A percentile compares a stretch with the other conserved stretches of the same genome.
phyloP scores from a whole-genome alignment of 805 yeast species.

The Danielia oregonensis region DNA sequence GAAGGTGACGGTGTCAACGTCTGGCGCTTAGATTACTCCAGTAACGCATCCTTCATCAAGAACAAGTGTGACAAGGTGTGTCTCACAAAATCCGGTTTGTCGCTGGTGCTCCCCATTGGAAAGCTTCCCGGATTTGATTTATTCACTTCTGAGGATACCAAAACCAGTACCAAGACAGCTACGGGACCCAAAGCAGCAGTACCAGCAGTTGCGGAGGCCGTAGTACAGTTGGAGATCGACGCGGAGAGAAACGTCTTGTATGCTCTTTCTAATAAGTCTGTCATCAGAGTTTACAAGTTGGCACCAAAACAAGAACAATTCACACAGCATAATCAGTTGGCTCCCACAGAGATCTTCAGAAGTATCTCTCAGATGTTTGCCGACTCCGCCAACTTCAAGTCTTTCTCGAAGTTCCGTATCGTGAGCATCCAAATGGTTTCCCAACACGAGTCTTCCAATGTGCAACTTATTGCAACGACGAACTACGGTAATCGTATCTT shows the following conservation, averaged over 20 bases:
- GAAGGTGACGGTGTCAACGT: constrained; percentile 70
- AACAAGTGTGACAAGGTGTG: constrained; percentile 82
- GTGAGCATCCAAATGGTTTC: constrained; percentile 61
- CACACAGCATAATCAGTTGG: constrained; percentile 33
- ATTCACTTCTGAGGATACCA: constrained; percentile 21
- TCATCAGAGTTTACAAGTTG: constrained; percentile 74
- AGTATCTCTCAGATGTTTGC: constrained; percentile 49
- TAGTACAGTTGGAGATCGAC: constrained; percentile 69
- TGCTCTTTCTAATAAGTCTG: constrained; percentile 76
- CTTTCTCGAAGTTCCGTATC: constrained; percentile 48
- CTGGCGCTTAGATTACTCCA: constrained; percentile 85
- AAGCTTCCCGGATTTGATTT: constrained; percentile 33
- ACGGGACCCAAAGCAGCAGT: constrained; percentile 3
- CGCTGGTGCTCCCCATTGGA: constrained; percentile 34
- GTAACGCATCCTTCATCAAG: constrained; percentile 81
- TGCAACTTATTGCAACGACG: constrained; percentile 76
- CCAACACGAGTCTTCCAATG: constrained; percentile 59
- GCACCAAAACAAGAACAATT: constrained; percentile 39
- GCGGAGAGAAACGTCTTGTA: constrained; percentile 74
- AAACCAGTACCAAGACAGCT: not conserved
- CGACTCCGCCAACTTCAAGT: constrained; percentile 52
- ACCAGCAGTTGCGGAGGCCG: constrained; percentile 46
- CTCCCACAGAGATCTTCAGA: constrained; percentile 45
- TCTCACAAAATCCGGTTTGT: constrained; percentile 60
- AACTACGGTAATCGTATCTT: constrained; percentile 79